Base-by-base conservation (phyloP, 2,329 filamentous ascomycete genomes). In the Colletotrichum sp. region DNA sequence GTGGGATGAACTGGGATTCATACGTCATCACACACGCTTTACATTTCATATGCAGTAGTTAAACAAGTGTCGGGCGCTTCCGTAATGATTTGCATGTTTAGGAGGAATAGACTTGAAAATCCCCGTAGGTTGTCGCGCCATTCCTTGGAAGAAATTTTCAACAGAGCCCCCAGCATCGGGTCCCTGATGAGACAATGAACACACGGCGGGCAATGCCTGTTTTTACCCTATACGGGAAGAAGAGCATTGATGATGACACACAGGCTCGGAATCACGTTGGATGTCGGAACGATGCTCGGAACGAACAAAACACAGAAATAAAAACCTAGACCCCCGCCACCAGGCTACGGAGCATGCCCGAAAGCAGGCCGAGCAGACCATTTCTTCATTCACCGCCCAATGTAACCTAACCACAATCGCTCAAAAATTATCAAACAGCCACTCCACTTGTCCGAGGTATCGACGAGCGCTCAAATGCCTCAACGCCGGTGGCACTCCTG, bases 401-500 rank as follows among this genome's bases (percentile, higher is more conserved):
- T 64, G 57, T 32, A 34, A 62, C 32, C 73, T 61, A 69, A 34
- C 57, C 70, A 32, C 12, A 63, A 72, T 63, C 30, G 39, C 25
- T 22, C 62, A 67, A 27, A 49, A 27, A 63, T 57, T 25, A 22
- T 64, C 69, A 64, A 49, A 36, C 13, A 34, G 25, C 39, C 32
- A 76, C 71, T 64, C 73, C 73, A 76, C 73, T 25, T 69, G 32
- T 57, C 73, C 73, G 73, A 76, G 64, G 32, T 73, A 64, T 76
- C 73, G 19, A 76, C 73, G 70, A 76, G 70, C 30, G 36, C 64
- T 39, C 9, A 70, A 71, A 71, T 59, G 34, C 32, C 44, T 34
- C 32, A 69, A 72, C 30, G 30, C 69, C 32, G 57, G 13, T 27
- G 34, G 12, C 25, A 57, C 29, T 64, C 44, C 70, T 44, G 39